Evolutionary conservation across 345 rosid species (phyloP), one percentile per base, ranked within the genome.

Genomic region (Eucalyptus marginata): DNA sequence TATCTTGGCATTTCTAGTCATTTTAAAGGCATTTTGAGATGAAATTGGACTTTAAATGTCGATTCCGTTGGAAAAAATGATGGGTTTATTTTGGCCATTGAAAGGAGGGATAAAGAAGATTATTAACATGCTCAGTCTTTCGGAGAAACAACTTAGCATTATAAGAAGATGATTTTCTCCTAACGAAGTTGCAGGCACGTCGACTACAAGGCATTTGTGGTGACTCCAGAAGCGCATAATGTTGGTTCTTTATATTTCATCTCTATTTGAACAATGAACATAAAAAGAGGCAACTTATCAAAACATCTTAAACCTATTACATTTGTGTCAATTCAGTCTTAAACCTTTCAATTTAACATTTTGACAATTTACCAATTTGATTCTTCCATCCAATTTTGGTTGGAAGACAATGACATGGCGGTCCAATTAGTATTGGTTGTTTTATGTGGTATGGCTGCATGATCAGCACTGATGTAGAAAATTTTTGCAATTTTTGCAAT

Each of bases 391-490:
- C 13, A 64, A 29, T 64, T 31, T 66, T 66, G 6, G 20, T 66
- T 0, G 7, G 11, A 31, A 66, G 3, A 66, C 4, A 6, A 0
- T 64, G 5, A 64, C 2, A 0, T 64, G 36, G 5, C 2, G 3
- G 5, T 64, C 3, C 1, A 64, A 0, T 13, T 1, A 0, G 9
- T 29, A 13, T 29, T 27, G 71, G 4, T 3, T 14, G 0, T 64
- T 7, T 4, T 13, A 29, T 6, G 5, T 64, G 8, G 71, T 17
- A 29, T n/a, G 8, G 4, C 0, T 1, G 1, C 68, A 62, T 29
- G 4, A 27, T 13, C 1, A 5, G 0, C 4, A n/a, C 3, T 7
- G 0, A 29, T 12, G 0, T 62, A 7, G 4, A 62, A 7, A 13
- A 4, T 1, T n/a, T 29, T n/a, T n/a, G 36, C 10, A n/a, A 14